A percentile compares a stretch with the other conserved stretches of the same genome.
Conservation (phyloP, 176 grass and related monocot genomes). For the Musa schizocarpa region DNA sequence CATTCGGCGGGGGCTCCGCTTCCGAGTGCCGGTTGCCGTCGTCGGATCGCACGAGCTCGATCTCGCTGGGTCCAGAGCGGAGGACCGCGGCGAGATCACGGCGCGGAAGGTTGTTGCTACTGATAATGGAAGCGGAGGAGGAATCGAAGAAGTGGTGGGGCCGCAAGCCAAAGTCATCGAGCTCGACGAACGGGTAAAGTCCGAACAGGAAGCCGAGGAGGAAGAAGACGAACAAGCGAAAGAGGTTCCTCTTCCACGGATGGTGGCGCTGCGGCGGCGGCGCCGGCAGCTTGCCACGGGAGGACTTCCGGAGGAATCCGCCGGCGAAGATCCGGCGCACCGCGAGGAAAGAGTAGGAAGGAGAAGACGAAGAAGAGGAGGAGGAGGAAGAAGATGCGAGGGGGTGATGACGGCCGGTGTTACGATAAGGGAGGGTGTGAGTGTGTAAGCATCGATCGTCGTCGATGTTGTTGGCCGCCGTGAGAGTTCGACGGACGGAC, state of each 20-base stretch:
- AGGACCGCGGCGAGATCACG: not conserved
- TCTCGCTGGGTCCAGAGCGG: not conserved
- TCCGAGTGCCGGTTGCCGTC: not conserved
- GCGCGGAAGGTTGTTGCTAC: not conserved
- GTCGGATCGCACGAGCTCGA: slow-evolving; percentile 1
- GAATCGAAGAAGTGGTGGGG: not conserved
- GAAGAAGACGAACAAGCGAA: slow-evolving; percentile 68
- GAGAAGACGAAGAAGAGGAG: too few relatives aligned
- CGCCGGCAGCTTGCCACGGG: not conserved
- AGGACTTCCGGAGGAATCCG: not conserved
- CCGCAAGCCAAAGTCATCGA: slow-evolving; percentile 12
- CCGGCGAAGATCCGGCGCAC: not conserved
- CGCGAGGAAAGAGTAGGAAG: slow-evolving; percentile 21
- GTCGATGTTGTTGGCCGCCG: slow-evolving; percentile 36
- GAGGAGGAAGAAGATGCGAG: slow-evolving; percentile 1
- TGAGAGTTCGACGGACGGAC: slow-evolving; percentile 54
- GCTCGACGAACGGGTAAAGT: slow-evolving; percentile 23
- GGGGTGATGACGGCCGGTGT: slow-evolving; percentile 17
- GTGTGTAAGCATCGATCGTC: not conserved
- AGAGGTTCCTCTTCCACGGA: slow-evolving; percentile 4
- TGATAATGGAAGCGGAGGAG: not conserved
- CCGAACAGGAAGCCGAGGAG: slow-evolving; percentile 70
- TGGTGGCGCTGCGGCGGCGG: not conserved
- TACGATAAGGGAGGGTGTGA: slow-evolving; percentile 17
- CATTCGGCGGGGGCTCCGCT: not conserved